Evolutionary conservation across 2,329 filamentous ascomycete species (phyloP), one percentile per base, ranked within the genome.

Genomic region (Pyrenochaeta sp.): DNA sequence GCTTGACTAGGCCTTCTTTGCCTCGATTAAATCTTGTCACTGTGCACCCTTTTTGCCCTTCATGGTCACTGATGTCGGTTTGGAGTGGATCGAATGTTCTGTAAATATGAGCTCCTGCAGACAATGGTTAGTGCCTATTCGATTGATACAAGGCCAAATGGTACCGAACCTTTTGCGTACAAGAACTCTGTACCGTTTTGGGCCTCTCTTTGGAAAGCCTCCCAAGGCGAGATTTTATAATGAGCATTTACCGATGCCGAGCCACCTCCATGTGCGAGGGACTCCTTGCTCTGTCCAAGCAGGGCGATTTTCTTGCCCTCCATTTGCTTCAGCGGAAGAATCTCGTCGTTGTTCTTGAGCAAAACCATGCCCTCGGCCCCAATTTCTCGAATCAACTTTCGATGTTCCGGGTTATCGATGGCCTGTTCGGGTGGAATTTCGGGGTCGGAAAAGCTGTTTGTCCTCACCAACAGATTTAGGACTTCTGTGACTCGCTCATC

Each of bases 261-360:
- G 2, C 56, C 59, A 11, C 59, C 55, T 2, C 61, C 51, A 39
- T 56, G 55, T 3, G 54, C 60, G 36, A 46, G 51, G 6, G 52
- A 43, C 33, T 63, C 48, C 29, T 84, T 83, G 1, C 82, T 84
- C 32, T 79, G 79, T 0, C 85, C 85, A 33, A 88, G 74, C 29
- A 87, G 69, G 1, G 83, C 84, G 10, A 87, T 75, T 10, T 69
- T 78, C 33, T 70, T 74, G 33, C 71, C 75, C 11, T 67, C 72
- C 20, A 62, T 68, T 2, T 70, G 54, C 18, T 68, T 50, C 7
- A 83, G 66, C 0, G 82, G 82, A 0, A 84, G 63, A 0, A 73
- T 69, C 14, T 78, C 77, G 36, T 82, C 77, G 51, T 84, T 82
- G 30, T 62, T 62, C 67, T 84, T 84, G 7, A 84, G 72, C 40